Conservation (phyloP, 768 basidiomycete species). For the Pulveroboletus sp. region DNA sequence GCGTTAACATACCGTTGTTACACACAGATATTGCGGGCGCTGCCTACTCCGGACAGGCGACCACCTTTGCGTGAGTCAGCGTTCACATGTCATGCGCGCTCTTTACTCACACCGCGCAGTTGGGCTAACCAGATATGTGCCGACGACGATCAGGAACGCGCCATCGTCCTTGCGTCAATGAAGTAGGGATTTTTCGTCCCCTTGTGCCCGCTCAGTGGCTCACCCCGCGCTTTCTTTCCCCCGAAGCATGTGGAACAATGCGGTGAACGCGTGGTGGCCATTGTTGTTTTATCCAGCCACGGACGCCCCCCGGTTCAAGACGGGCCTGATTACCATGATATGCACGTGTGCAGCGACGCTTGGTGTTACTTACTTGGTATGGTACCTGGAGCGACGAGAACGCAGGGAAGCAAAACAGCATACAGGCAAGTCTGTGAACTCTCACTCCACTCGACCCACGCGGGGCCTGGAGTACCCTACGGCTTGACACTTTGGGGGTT, state of each 20-base stretch:
- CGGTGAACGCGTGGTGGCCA: slow-evolving; percentile 66
- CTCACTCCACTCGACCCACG: background rate
- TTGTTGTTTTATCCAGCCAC: slow-evolving; percentile 71
- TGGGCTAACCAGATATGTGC: slow-evolving; percentile 81
- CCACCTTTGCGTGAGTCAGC: slow-evolving; percentile 60
- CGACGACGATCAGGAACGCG: slow-evolving; percentile 67
- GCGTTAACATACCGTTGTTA: background rate
- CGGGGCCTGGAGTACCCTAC: background rate
- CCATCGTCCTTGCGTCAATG: slow-evolving; percentile 71
- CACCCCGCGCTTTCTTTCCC: background rate
- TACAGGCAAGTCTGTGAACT: no score
- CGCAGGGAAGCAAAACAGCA: slow-evolving; percentile 5
- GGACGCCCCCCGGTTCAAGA: slow-evolving; percentile 62
- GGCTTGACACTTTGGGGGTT: background rate
- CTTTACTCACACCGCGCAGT: slow-evolving; percentile 28
- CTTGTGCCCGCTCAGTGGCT: background rate
- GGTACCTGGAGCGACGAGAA: slow-evolving; percentile 47
- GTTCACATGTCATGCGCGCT: background rate
- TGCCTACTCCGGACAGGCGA: slow-evolving; percentile 71
- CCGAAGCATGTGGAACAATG: slow-evolving; percentile 64
- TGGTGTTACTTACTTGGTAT: slow-evolving; percentile 51
- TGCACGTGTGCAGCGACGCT: slow-evolving; percentile 55
- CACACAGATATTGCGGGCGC: slow-evolving; percentile 59
- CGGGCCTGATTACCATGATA: slow-evolving; percentile 69
- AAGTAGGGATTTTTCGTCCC: slow-evolving; percentile 41